Evolutionary conservation across 2,329 filamentous ascomycete genomes (phyloP).

Genomic region (Pseudovirgaria hyperparasitica): DNA sequence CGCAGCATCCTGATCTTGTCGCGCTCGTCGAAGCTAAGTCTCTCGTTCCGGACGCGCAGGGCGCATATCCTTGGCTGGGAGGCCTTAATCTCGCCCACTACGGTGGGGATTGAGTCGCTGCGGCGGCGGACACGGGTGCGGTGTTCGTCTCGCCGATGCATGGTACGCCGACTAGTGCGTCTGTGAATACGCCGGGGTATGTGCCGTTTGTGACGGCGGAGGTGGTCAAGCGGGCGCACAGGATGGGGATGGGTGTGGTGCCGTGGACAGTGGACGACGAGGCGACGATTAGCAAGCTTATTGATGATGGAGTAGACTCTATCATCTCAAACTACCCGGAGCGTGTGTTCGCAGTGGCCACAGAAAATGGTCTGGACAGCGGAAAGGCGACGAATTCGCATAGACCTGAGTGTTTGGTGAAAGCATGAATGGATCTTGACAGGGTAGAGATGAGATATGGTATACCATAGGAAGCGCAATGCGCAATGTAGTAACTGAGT

Average conservation of each 20-base stretch:
- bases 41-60: conserved; percentile 5
- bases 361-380: conserved; percentile 1
- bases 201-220: conserved; percentile 9
- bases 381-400: conserved; percentile 2
- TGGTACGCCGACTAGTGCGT: conserved; percentile 5
- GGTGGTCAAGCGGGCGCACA: conserved; percentile 11
- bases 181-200: conserved; percentile 11
- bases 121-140: conserved; percentile 10
- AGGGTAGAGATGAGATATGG: neutral
- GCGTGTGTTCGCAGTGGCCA: conserved; percentile 7
- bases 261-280: conserved; percentile 15
- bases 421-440: conserved; percentile 1
- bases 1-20: conserved; percentile 8
- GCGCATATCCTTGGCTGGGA: conserved; percentile 12
- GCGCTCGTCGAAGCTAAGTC: conserved; percentile 10
- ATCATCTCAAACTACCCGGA: conserved; percentile 13
- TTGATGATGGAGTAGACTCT: conserved; percentile 6
- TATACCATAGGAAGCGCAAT: neutral
- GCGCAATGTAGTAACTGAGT: conserved; percentile 1
- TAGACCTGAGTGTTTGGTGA: conserved; percentile 4
- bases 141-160: conserved; percentile 8
- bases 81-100: conserved; percentile 11
- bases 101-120: conserved; percentile 11
- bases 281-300: conserved; percentile 10
- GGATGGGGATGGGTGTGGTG: conserved; percentile 10